Evolutionary conservation across 768 basidiomycete species (phyloP).

Genomic region (Suillus subalutaceus): DNA sequence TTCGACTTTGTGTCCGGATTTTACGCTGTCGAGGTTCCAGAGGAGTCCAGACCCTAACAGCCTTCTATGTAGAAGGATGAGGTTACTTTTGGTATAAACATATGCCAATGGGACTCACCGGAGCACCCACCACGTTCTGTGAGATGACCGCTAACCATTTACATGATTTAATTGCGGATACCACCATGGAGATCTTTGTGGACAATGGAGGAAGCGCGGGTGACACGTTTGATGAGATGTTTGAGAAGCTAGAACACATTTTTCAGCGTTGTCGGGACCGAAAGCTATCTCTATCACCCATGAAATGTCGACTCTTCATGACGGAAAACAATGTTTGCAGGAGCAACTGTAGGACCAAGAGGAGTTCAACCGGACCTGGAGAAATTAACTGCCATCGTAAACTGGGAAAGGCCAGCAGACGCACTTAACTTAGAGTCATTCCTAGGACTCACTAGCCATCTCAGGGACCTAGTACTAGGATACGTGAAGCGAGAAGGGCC

Average conservation of each 20-base stretch:
- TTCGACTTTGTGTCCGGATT: too few species aligned
- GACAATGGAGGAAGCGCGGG: slow-evolving; percentile 40
- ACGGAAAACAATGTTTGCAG: slow-evolving; percentile 39
- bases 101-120: too few species aligned
- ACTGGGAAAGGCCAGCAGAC: slow-evolving; percentile 35
- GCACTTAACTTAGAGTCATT: slow-evolving; percentile 11
- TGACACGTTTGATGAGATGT: slow-evolving; percentile 33
- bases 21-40: too few species aligned
- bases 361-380: slow-evolving; percentile 39
- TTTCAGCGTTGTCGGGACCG: background rate
- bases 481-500: too few species aligned
- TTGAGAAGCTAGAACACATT: slow-evolving; percentile 7
- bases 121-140: too few species aligned
- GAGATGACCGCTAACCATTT: too few species aligned
- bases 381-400: slow-evolving; percentile 42
- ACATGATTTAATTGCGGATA: too few species aligned
- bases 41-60: too few species aligned
- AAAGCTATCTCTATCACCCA: background rate
- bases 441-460: too few species aligned
- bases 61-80: too few species aligned
- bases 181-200: slow-evolving; percentile 38
- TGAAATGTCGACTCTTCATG: background rate
- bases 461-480: too few species aligned
- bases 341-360: slow-evolving; percentile 31
- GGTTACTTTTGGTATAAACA: too few species aligned